A percentile compares a stretch with the other conserved stretches of the same genome.
These are phyloP conservation scores for Falciphora oryzae DNA, from an alignment of 2,329 filamentous ascomycete genomes.

Conservation along the genomic window DNA sequence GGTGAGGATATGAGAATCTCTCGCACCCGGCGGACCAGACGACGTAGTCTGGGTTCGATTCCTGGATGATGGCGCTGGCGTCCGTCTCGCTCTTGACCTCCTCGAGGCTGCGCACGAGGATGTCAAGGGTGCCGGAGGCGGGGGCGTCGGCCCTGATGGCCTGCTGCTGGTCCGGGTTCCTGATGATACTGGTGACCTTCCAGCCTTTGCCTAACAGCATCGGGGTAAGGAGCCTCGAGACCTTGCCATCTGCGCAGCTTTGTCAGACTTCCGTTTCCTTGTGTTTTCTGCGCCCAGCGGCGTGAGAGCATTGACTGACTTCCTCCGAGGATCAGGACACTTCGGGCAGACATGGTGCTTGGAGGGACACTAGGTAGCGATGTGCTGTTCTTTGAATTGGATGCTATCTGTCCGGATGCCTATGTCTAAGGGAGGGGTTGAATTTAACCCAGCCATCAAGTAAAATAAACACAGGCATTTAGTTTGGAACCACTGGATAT, in stretches of 20 bases:
- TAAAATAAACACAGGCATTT: no score
- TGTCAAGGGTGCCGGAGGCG: slow-evolving; percentile 57
- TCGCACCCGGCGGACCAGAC: slow-evolving; percentile 59
- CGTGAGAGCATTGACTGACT: not conserved
- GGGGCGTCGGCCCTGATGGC: slow-evolving; percentile 56
- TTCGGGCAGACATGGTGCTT: slow-evolving; percentile 1
- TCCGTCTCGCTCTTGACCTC: slow-evolving; percentile 59
- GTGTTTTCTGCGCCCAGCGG: not conserved
- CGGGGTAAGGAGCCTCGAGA: slow-evolving; percentile 69
- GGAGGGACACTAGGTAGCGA: not conserved
- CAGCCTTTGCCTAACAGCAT: slow-evolving; percentile 68
- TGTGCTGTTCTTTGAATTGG: no score
- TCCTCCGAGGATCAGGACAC: slow-evolving; percentile 9
- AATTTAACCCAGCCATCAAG: no score
- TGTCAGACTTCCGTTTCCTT: not conserved
- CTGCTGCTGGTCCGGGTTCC: slow-evolving; percentile 60
- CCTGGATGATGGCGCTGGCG: slow-evolving; percentile 56
- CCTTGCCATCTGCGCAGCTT: slow-evolving; percentile 53
- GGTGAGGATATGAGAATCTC: slow-evolving; percentile 13
- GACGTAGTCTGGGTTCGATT: slow-evolving; percentile 58
- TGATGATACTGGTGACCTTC: slow-evolving; percentile 74
- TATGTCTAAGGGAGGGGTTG: no score
- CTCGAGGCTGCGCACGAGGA: slow-evolving; percentile 66
- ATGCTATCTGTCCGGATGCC: no score
- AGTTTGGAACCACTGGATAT: no score